Base-by-base conservation (phyloP, 495 filamentous ascomycete genomes). In the Aspergillus ellipticus region DNA sequence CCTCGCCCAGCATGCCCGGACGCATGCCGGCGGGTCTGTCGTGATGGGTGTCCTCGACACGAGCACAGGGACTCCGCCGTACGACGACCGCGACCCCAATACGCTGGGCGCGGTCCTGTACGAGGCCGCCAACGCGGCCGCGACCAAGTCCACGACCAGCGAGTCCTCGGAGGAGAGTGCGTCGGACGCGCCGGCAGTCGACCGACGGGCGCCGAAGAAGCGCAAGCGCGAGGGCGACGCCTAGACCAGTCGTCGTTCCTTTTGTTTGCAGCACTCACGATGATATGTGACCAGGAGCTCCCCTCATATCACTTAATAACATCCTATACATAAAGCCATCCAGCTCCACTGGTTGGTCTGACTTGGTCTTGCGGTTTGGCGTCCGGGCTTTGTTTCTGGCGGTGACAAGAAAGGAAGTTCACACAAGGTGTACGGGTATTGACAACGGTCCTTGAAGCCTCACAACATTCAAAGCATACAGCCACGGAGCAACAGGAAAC, bases 1-100 rank as follows among this genome's bases (percentile, higher is more conserved):
- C 75, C 83, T 99, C 20, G 87, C 90, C 28, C 95, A 99, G 73
- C 95, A 99, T 66, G 85, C 94, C 46, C 85, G 95, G 48, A 99
- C 94, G 13, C 95, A 99, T 63, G 95, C 90, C 43, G 85, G 85
- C 49, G 90, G 90, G 42, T 89, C 93, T 53, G 88, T 97, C 58
- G 84, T 92, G 53, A 89, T 97, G 89, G 86, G 88, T 56, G 79
- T 97, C 55, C 75, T 96, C 39, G 89, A 96, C 51, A 71, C 81
- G 49, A 78, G 80, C 16, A 86, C 88, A 33, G 67, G 77, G 4
- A 64, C 77, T 49, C 64, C 77, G 57, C 68, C 64, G 26, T 68
- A 76, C 19, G 81, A 80, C 50, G 81, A 85, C 49, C 75, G 74
- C 19, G 87, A 90, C 49, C 80, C 85, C 45, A 77, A 75, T 56